Evolutionary conservation across 257 asterid species (phyloP), one percentile per base, ranked within the genome.

Genomic region (Leptodermis oblonga): DNA sequence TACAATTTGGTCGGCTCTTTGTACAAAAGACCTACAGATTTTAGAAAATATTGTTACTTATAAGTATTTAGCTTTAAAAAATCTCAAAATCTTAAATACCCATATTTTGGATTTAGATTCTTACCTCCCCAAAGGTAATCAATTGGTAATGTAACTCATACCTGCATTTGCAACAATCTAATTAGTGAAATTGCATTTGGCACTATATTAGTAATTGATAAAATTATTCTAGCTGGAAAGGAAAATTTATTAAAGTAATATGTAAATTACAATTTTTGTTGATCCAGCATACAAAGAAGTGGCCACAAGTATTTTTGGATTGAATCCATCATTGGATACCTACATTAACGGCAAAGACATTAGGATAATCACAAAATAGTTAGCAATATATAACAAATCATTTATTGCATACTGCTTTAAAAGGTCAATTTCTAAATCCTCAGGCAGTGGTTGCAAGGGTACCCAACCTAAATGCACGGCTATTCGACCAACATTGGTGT

Each of bases 401-500:
- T 60, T n/a, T 7, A 59, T 39, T 61, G 48, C 89, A 70, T 67
- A 90, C 95, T 67, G 37, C 1, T 85, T 67, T 26, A 91, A 72
- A 61, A 66, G 78, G 75, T 91, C 95, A 36, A 91, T 36, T 36
- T 61, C 76, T 51, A 87, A n/a, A 70, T 63, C 76, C 20, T 72
- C 83, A 1, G 90, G 91, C 23, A 91, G 73, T 55, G 88, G 82
- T 45, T 82, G 75, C 56, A 90, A 65, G 4, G 90, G 92, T 39
- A 88, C 87, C 97, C 96, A 88, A n/a, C 92, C 95, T 14, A 85
- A 69, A 59, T 92, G 87, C 55, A 82, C 87, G 14, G 74, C 76
- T 56, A 91, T 59, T 39, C 96, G 88, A 34, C 77, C 85, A 70
- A 83, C 86, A 60, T 91, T 91, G 25, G 79, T 76, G 66, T 91